Conservation (phyloP, 768 basidiomycete species). For the Mrakia gelida region DNA sequence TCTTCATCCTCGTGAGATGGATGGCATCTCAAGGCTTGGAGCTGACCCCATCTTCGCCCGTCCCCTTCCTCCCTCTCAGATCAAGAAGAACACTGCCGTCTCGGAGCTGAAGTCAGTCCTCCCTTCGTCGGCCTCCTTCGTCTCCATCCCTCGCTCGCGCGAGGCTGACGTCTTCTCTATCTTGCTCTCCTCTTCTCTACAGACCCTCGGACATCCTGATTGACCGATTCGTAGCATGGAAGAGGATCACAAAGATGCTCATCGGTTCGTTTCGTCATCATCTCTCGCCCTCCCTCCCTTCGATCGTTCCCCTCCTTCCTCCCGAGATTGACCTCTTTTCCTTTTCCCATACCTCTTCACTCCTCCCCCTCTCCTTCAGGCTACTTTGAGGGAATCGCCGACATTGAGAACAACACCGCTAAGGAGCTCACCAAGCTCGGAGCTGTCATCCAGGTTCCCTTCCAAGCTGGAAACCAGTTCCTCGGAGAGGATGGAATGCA, state of each 20-base stretch:
- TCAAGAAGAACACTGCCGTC: slow-evolving; percentile 88
- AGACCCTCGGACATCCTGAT: slow-evolving; percentile 80
- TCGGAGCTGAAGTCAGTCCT: slow-evolving; percentile 62
- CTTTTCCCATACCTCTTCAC: not conserved
- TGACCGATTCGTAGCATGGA: slow-evolving; percentile 70
- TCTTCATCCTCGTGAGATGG: not conserved
- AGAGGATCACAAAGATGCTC: slow-evolving; percentile 92
- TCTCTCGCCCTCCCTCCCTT: not conserved
- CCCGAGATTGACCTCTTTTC: not conserved
- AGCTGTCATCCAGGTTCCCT: slow-evolving; percentile 95
- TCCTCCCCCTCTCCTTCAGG: slow-evolving; percentile 44
- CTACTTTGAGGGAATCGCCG: slow-evolving; percentile 64
- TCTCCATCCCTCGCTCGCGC: not conserved
- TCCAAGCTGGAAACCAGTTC: slow-evolving; percentile 92
- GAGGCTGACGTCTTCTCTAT: not conserved
- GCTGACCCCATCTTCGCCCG: slow-evolving; percentile 4
- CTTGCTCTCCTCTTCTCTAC: slow-evolving; percentile 47
- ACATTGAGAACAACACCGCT: slow-evolving; percentile 92
- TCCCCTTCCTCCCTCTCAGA: slow-evolving; percentile 42
- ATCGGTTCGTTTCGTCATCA: slow-evolving; percentile 48
- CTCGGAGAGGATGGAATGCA: slow-evolving; percentile 95
- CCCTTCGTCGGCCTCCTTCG: not conserved
- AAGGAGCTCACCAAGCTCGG: slow-evolving; percentile 88
- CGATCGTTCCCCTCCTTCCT: not conserved
- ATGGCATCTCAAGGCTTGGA: not conserved